A percentile compares a stretch with the other conserved stretches of the same genome.
These are phyloP conservation scores for Epithele typhae DNA, from an alignment of 768 basidiomycete species.

Conservation along the genomic window DNA sequence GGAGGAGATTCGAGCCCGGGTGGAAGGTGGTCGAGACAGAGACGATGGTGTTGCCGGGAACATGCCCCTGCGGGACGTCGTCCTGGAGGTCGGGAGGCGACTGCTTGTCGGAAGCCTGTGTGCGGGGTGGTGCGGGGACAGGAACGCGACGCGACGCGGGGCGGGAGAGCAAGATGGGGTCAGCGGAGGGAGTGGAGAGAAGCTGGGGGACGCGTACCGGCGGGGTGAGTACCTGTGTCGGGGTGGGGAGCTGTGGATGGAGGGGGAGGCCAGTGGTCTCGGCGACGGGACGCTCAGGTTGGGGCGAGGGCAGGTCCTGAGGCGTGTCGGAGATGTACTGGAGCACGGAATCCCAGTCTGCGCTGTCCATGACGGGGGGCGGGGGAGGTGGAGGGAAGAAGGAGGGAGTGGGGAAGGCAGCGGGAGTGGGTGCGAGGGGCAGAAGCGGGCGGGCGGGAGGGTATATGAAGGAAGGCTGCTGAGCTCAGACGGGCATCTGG, in stretches of 20 bases:
- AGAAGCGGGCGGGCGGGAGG: not conserved
- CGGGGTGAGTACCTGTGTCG: constrained; percentile 19
- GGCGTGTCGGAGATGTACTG: constrained; percentile 24
- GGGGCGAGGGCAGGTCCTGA: constrained; percentile 10
- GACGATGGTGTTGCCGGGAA: constrained; percentile 37
- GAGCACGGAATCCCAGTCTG: constrained; percentile 24
- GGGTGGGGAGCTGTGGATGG: not conserved
- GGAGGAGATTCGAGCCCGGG: constrained; percentile 56
- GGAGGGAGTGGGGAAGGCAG: not conserved
- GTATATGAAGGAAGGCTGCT: not conserved
- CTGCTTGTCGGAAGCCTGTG: constrained; percentile 12
- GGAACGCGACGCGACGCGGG: too few species aligned
- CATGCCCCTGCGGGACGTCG: not conserved
- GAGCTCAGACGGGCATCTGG: not conserved
- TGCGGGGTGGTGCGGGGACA: too few species aligned
- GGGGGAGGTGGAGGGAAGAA: not conserved
- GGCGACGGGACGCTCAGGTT: constrained; percentile 12
- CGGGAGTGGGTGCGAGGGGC: not conserved
- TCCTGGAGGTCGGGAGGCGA: constrained; percentile 13
- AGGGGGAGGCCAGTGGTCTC: constrained; percentile 13
- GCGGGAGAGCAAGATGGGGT: not conserved
- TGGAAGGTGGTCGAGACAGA: constrained; percentile 83
- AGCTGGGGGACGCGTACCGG: constrained; percentile 12
- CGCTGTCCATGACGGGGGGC: constrained; percentile 14
- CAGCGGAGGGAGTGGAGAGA: not conserved